Conservation (phyloP, 352 stramenopile species). For the Phytophthora syringae region DNA sequence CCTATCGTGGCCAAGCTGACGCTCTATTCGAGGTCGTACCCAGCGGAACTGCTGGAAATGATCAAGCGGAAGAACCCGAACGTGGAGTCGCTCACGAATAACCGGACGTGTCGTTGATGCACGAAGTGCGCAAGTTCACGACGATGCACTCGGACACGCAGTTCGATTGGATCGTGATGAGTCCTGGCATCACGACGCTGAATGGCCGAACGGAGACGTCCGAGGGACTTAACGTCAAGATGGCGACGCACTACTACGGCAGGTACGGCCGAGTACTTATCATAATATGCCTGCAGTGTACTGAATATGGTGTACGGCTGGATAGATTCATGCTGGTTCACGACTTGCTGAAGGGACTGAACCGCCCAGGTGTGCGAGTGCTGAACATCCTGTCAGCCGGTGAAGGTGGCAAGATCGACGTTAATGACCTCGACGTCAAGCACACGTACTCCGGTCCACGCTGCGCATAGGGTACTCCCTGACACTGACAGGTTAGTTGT, state of each 20-base stretch:
- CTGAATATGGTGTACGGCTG: neutral
- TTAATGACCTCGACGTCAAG: constrained; percentile 36
- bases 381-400: constrained; percentile 25
- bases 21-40: constrained; percentile 21
- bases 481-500: too few relatives aligned
- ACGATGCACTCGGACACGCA: constrained; percentile 7
- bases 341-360: constrained; percentile 22
- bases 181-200: constrained; percentile 22
- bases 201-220: constrained; percentile 22
- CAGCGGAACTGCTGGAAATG: constrained; percentile 3
- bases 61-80: constrained; percentile 19
- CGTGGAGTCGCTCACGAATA: constrained; percentile 23
- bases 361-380: constrained; percentile 27
- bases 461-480: too few relatives aligned
- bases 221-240: constrained; percentile 29
- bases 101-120: constrained; percentile 22
- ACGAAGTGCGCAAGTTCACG: constrained; percentile 24
- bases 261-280: neutral
- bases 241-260: constrained; percentile 36
- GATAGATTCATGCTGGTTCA: constrained; percentile 32
- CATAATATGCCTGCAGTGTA: neutral
- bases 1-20: constrained; percentile 31
- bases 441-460: constrained; percentile 18
- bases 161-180: constrained; percentile 39
- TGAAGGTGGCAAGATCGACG: constrained; percentile 17